Evolutionary conservation across 2,329 filamentous ascomycete genomes (phyloP).

Genomic region (Xylaria sp.): DNA sequence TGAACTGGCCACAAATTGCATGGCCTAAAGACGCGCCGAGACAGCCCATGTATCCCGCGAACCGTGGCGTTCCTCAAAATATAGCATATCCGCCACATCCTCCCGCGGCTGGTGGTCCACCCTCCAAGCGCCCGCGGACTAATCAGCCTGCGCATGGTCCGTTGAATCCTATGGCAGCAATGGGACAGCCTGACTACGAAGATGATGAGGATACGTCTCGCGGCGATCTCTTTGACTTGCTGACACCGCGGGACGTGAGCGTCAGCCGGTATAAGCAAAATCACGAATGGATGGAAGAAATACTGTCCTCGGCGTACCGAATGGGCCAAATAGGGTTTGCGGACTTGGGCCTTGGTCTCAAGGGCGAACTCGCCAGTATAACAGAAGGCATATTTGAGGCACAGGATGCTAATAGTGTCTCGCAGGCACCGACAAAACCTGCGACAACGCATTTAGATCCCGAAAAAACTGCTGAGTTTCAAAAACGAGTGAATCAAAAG

Average conservation of each 20-base stretch:
- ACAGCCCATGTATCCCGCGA: conserved; percentile 63
- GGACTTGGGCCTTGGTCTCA: conserved; percentile 85
- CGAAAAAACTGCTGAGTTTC: conserved; percentile 85
- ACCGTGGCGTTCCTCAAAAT: conserved; percentile 65
- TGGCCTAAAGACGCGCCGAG: conserved; percentile 68
- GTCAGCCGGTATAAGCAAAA: conserved; percentile 90
- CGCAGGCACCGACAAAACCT: conserved; percentile 64
- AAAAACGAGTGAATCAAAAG: conserved; percentile 78
- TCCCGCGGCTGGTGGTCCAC: conserved; percentile 58
- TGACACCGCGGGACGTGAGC: conserved; percentile 91
- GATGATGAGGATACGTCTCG: conserved; percentile 90
- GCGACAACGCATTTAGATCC: conserved; percentile 75
- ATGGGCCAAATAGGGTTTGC: conserved; percentile 86
- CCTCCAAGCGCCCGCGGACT: conserved; percentile 66
- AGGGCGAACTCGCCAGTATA: conserved; percentile 82
- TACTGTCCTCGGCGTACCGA: conserved; percentile 89
- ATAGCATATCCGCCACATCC: conserved; percentile 71
- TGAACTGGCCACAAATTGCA: conserved; percentile 88
- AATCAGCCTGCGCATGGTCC: conserved; percentile 55
- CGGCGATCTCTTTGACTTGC: conserved; percentile 88
- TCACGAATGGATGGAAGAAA: conserved; percentile 99
- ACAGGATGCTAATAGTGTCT: conserved; percentile 62
- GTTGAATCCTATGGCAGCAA: conserved; percentile 54
- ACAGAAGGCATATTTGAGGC: conserved; percentile 87
- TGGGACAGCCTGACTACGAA: conserved; percentile 67